A percentile compares a stretch with the other conserved stretches of the same genome.
phyloP scores from a whole-genome alignment of 1,284 basidiomycete species.

The Cutaneotrichosporon sp. region DNA sequence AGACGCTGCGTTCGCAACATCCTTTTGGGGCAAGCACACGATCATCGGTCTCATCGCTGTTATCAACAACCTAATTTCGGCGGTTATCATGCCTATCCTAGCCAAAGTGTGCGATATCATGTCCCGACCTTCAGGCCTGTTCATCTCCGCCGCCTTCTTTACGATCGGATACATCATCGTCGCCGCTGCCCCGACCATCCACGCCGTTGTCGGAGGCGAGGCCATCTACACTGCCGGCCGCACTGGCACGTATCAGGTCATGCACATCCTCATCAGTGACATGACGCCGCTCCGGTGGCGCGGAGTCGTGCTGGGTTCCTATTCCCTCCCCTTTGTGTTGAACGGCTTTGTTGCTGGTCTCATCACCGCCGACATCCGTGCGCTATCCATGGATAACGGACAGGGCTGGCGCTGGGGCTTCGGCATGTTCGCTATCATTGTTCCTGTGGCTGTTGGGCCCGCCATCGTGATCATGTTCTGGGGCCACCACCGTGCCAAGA shows the following conservation, averaged over 20 bases:
- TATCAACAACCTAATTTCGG: constrained; percentile 44
- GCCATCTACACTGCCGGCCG: constrained; percentile 46
- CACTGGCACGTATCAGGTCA: constrained; percentile 34
- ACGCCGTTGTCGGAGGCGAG: constrained; percentile 40
- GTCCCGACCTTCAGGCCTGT: constrained; percentile 35
- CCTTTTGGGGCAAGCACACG: constrained; percentile 46
- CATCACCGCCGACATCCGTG: constrained; percentile 61
- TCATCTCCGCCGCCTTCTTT: constrained; percentile 38
- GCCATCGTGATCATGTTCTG: constrained; percentile 48
- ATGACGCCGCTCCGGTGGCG: constrained; percentile 75
- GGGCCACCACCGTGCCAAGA: constrained; percentile 47
- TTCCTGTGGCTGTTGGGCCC: constrained; percentile 29
- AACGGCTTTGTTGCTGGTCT: constrained; percentile 39
- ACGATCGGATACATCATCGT: constrained; percentile 44
- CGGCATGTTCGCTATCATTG: constrained; percentile 44
- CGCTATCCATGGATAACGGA: constrained; percentile 31
- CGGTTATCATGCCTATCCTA: constrained; percentile 48
- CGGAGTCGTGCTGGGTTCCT: constrained; percentile 65
- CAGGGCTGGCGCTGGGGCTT: constrained; percentile 63
- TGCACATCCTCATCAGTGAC: constrained; percentile 58
- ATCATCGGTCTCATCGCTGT: constrained; percentile 45
- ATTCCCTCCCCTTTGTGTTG: constrained; percentile 64
- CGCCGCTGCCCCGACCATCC: constrained; percentile 37
- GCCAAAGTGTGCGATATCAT: constrained; percentile 43
- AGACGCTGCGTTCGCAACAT: constrained; percentile 42